phyloP scores from a whole-genome alignment of 495 filamentous ascomycete species.

The Chaetomium tenue region DNA sequence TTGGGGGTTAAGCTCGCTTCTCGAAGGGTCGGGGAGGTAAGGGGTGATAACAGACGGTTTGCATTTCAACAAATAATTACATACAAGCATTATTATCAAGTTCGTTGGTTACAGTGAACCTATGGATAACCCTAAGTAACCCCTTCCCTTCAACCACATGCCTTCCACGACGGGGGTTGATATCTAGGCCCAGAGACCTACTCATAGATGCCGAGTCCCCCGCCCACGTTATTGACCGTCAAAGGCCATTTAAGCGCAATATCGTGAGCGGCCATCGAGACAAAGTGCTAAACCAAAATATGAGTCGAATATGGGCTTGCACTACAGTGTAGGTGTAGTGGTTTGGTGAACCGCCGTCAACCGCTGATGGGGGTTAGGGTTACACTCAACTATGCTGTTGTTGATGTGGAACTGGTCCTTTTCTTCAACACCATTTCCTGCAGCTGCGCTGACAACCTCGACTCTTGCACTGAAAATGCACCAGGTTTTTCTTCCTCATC shows the following conservation, averaged over 20 bases:
- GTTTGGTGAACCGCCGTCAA: no score
- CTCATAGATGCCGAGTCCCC: no score
- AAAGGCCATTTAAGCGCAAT: no score
- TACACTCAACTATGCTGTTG: background rate
- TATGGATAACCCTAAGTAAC: no score
- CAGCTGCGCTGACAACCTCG: background rate
- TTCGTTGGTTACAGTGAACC: no score
- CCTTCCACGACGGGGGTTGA: no score
- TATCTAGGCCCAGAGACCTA: no score
- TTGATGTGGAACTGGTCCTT: conserved; percentile 8
- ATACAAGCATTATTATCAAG: no score
- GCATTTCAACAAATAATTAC: background rate
- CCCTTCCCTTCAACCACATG: no score
- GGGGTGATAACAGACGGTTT: background rate
- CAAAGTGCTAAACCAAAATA: background rate
- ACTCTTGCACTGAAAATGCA: background rate
- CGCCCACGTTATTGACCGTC: no score
- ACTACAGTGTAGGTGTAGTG: background rate
- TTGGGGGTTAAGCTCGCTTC: conserved; percentile 61
- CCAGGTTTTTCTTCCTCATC: background rate
- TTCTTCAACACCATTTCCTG: background rate
- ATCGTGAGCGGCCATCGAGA: background rate
- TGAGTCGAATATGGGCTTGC: background rate
- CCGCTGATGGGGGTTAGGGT: conserved; percentile 10
- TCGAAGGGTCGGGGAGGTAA: conserved; percentile 34